phyloP scores from a whole-genome alignment of 225 moss, liverwort and hornwort genomes.

The Physcomitrium patens region DNA sequence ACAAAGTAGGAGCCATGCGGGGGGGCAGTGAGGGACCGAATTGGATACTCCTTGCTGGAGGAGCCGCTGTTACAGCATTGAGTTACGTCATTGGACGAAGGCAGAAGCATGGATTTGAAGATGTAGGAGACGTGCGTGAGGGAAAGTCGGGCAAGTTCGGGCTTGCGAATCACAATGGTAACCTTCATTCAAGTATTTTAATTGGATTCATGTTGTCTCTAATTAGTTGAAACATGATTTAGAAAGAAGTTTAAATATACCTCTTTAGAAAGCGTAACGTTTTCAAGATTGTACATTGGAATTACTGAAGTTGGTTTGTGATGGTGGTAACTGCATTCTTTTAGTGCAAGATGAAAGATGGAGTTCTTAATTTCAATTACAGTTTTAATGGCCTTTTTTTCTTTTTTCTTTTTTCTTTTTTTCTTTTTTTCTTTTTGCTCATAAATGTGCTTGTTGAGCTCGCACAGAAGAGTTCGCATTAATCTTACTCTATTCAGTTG shows the following conservation, averaged over 20 bases:
- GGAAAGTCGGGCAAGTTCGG: slow-evolving; percentile 40
- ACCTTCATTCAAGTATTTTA: slow-evolving; percentile 10
- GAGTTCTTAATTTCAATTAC: slow-evolving; percentile 14
- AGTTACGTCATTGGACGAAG: slow-evolving; percentile 77
- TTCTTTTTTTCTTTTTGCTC: too few species aligned
- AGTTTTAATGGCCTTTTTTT: background rate
- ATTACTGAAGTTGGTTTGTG: slow-evolving; percentile 1
- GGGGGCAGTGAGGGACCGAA: slow-evolving; percentile 75
- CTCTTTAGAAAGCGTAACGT: background rate
- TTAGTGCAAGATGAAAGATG: slow-evolving; percentile 17
- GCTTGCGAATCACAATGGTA: slow-evolving; percentile 51
- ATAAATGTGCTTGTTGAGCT: slow-evolving; percentile 2
- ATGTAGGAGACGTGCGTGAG: slow-evolving; percentile 36
- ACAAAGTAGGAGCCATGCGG: slow-evolving; percentile 38
- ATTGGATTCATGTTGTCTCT: slow-evolving; percentile 4
- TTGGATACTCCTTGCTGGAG: slow-evolving; percentile 87
- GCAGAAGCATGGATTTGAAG: slow-evolving; percentile 56
- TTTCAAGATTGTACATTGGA: slow-evolving; percentile 5
- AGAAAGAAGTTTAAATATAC: background rate
- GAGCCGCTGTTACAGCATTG: slow-evolving; percentile 82
- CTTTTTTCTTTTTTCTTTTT: too few species aligned
- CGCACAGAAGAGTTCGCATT: slow-evolving; percentile 12
- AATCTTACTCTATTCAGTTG: background rate
- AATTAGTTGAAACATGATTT: background rate
- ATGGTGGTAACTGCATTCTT: slow-evolving; percentile 6